Evolutionary conservation across 768 basidiomycete species (phyloP).

Genomic region (Pleurotus tuoliensis): DNA sequence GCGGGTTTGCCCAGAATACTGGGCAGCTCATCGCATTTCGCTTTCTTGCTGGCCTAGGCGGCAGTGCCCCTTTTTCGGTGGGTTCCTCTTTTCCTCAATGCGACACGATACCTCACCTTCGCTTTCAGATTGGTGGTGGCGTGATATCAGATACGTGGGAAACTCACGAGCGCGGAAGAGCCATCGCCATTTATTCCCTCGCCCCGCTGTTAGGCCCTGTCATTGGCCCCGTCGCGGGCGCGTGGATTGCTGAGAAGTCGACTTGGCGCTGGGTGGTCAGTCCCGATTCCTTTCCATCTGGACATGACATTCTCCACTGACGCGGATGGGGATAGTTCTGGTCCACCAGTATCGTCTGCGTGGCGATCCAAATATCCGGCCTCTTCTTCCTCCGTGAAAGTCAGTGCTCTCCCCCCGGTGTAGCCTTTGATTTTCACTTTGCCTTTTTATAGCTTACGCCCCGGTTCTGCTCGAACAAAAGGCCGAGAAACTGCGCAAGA

Average conservation of each 20-base stretch:
- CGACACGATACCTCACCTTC: slow-evolving; percentile 11
- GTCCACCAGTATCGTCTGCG: slow-evolving; percentile 59
- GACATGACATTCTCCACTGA: too few relatives aligned
- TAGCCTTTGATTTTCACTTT: too few relatives aligned
- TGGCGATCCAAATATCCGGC: slow-evolving; percentile 49
- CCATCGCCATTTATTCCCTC: slow-evolving; percentile 59
- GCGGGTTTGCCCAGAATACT: slow-evolving; percentile 59
- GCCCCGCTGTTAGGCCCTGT: slow-evolving; percentile 67
- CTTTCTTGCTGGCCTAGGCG: slow-evolving; percentile 67
- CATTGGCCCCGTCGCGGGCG: slow-evolving; percentile 58
- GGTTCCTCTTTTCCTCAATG: slow-evolving; percentile 36
- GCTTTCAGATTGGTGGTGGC: slow-evolving; percentile 53
- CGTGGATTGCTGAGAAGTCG: slow-evolving; percentile 58
- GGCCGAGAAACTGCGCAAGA: slow-evolving; percentile 40
- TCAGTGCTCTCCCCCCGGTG: slow-evolving; percentile 21
- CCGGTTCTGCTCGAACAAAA: slow-evolving; percentile 46
- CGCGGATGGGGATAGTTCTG: slow-evolving; percentile 43
- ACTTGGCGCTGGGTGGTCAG: slow-evolving; percentile 74
- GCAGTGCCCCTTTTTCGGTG: slow-evolving; percentile 65
- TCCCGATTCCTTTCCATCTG: slow-evolving; percentile 1
- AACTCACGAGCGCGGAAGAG: slow-evolving; percentile 59
- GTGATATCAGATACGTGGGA: slow-evolving; percentile 51
- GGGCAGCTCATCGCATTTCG: slow-evolving; percentile 63
- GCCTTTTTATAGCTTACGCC: slow-evolving; percentile 30
- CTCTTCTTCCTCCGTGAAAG: slow-evolving; percentile 61